Base-by-base conservation (phyloP, 352 stramenopile genomes). In the Phytophthora sp. region DNA sequence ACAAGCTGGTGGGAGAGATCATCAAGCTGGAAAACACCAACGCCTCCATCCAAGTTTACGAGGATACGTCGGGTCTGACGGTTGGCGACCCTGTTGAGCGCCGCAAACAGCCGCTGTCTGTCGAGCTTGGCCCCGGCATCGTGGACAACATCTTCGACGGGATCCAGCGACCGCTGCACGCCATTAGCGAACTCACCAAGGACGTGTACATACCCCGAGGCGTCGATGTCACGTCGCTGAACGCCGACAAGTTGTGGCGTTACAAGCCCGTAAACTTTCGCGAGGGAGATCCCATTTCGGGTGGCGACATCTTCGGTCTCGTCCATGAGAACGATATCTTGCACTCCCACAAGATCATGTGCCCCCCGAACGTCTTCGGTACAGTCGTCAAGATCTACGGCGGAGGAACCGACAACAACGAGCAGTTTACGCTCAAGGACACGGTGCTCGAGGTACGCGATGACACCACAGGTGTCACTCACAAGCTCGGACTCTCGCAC, bases 61-160 rank as follows among this genome's bases (percentile, higher is more conserved):
- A 99, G 74, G 97, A 99, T 77, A 99, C 97, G 54, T 95, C 88
- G 15, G 98, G 98, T 51, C 77, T 99, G 44, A 99, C 96, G 9
- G 97, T 99, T 39, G 98, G 98, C 21, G 98, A 99, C 76, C 97
- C 97, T 8, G 98, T 99, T 27, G 88, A 99, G 57, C 88, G 98
- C 52, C 99, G 97, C 70, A 98, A 98, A 69, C 89, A 98, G 76
- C 98, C 98, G 39, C 81, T 99, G 45, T 99, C 94, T 3, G 97
- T 99, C 26, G 97, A 99, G 69, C 88, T 99, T 7, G 98, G 98
- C 24, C 98, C 98, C n/a, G 98, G 98, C 64, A 99, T 99, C 71
- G 99, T 99, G 82, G 97, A 97, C 69, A 99, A 98, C 56, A 99
- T 99, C 84, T 99, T 99, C 65, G 98, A 99, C 84, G 98, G 98